These are phyloP conservation scores for Scedosporium boydii DNA, from an alignment of 2,329 filamentous ascomycete species.

Conservation along the genomic window DNA sequence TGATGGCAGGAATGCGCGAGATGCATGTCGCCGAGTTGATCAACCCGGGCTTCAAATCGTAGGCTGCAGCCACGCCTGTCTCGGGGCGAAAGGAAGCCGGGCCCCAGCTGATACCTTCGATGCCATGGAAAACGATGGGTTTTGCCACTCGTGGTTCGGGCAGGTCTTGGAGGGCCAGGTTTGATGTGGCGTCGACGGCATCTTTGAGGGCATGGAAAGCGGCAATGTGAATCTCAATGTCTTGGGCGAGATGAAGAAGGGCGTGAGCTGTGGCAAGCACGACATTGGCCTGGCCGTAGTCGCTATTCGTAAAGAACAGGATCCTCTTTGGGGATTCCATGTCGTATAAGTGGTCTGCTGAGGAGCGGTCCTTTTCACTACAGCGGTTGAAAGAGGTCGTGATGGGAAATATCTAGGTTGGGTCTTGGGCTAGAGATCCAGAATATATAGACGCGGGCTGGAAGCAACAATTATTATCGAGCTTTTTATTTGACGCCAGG, in stretches of 20 bases:
- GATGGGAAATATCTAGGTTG: too few relatives aligned
- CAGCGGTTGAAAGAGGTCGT: too few relatives aligned
- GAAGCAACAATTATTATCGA: too few relatives aligned
- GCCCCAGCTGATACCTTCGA: slow-evolving; percentile 11
- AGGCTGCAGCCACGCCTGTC: neutral
- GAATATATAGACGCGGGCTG: too few relatives aligned
- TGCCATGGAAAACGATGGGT: slow-evolving; percentile 18
- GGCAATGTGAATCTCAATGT: slow-evolving; percentile 32
- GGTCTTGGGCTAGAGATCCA: too few relatives aligned
- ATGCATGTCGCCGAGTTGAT: neutral
- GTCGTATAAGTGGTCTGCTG: neutral
- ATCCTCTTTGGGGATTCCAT: slow-evolving; percentile 14
- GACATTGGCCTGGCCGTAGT: slow-evolving; percentile 36
- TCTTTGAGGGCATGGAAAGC: slow-evolving; percentile 26
- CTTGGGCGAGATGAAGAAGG: slow-evolving; percentile 20
- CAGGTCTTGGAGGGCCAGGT: neutral
- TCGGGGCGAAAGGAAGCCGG: neutral
- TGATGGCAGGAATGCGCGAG: neutral
- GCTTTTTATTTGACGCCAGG: too few relatives aligned
- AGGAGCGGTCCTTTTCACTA: too few relatives aligned
- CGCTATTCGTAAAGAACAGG: slow-evolving; percentile 33
- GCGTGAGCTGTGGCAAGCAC: slow-evolving; percentile 32
- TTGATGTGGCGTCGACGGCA: neutral
- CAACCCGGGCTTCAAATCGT: slow-evolving; percentile 4
- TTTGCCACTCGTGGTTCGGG: neutral